Evolutionary conservation across 2,329 filamentous ascomycete species (phyloP).

Genomic region (Blastomyces parvus): DNA sequence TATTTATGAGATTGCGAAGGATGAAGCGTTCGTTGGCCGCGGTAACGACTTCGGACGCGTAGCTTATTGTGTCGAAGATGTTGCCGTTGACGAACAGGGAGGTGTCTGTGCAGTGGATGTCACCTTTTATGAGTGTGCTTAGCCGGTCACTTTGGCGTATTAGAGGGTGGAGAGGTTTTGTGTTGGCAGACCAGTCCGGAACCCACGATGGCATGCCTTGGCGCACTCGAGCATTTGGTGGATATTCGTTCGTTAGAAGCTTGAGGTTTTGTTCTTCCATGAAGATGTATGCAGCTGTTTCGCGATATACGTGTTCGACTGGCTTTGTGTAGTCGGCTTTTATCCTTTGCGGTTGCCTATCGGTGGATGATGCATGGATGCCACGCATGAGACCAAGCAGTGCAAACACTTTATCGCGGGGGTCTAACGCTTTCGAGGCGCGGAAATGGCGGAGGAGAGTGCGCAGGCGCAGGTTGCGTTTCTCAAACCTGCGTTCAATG

Average conservation of each 20-base stretch:
- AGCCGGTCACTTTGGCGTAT: slow-evolving; percentile 7
- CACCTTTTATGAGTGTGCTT: slow-evolving; percentile 7
- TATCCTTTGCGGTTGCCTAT: neutral
- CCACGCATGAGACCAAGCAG: slow-evolving; percentile 10
- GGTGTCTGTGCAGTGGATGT: slow-evolving; percentile 7
- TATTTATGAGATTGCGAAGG: slow-evolving; percentile 8
- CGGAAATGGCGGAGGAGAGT: slow-evolving; percentile 7
- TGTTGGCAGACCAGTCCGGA: slow-evolving; percentile 12
- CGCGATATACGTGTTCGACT: slow-evolving; percentile 6
- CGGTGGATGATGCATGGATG: neutral
- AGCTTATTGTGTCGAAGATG: slow-evolving; percentile 9
- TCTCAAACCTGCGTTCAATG: slow-evolving; percentile 6
- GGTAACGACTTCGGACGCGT: slow-evolving; percentile 6
- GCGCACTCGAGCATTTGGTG: slow-evolving; percentile 4
- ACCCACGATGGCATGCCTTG: slow-evolving; percentile 12
- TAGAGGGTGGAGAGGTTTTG: slow-evolving; percentile 6
- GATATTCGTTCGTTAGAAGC: slow-evolving; percentile 8
- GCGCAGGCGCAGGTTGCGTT: slow-evolving; percentile 4
- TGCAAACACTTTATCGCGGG: slow-evolving; percentile 15
- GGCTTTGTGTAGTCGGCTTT: neutral
- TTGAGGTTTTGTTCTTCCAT: slow-evolving; percentile 7
- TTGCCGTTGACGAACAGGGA: slow-evolving; percentile 8
- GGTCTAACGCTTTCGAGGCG: slow-evolving; percentile 8
- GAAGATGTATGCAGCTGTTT: slow-evolving; percentile 8
- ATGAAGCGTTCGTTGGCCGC: slow-evolving; percentile 8